A percentile compares a stretch with the other conserved stretches of the same genome.
phyloP scores from a whole-genome alignment of 2,329 filamentous ascomycete genomes.

The Rhynchosporium secalis region DNA sequence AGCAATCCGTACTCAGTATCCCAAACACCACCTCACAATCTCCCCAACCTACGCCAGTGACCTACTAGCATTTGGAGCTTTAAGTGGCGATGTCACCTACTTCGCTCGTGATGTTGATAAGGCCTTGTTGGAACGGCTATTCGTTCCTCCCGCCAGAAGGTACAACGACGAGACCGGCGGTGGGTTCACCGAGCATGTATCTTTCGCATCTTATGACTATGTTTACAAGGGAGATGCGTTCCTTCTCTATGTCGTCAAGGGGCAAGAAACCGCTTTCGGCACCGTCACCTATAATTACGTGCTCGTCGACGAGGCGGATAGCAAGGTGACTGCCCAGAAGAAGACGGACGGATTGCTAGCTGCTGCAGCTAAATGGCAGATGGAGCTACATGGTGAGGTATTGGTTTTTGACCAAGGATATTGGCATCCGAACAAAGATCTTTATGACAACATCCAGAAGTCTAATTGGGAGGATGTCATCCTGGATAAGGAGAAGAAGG shows the following conservation, averaged over 20 bases:
- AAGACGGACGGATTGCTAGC: constrained; percentile 53
- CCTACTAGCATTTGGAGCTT: constrained; percentile 31
- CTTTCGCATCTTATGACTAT: constrained; percentile 34
- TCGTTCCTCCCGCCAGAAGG: constrained; percentile 31
- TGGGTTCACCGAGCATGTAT: constrained; percentile 23
- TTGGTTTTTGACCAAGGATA: constrained; percentile 64
- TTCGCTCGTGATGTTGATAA: constrained; percentile 17
- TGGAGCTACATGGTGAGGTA: constrained; percentile 61
- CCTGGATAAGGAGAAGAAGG: constrained; percentile 64
- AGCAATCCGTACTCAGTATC: constrained; percentile 29
- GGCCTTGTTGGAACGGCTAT: constrained; percentile 27
- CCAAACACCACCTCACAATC: constrained; percentile 32
- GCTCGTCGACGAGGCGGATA: constrained; percentile 25
- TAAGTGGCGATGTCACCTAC: constrained; percentile 28
- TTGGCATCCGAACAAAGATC: constrained; percentile 63
- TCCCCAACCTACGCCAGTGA: constrained; percentile 14
- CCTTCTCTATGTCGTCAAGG: constrained; percentile 32
- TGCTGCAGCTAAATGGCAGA: constrained; percentile 54
- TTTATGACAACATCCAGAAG: constrained; percentile 57
- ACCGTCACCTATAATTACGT: constrained; percentile 28
- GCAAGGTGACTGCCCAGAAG: constrained; percentile 28
- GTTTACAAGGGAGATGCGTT: constrained; percentile 28
- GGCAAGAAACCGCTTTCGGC: constrained; percentile 24
- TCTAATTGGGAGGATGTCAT: constrained; percentile 67
- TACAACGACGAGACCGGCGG: constrained; percentile 34